Evolutionary conservation across 192 early-diverging fungal species (phyloP).

Genomic region (Thamnidium elegans): DNA sequence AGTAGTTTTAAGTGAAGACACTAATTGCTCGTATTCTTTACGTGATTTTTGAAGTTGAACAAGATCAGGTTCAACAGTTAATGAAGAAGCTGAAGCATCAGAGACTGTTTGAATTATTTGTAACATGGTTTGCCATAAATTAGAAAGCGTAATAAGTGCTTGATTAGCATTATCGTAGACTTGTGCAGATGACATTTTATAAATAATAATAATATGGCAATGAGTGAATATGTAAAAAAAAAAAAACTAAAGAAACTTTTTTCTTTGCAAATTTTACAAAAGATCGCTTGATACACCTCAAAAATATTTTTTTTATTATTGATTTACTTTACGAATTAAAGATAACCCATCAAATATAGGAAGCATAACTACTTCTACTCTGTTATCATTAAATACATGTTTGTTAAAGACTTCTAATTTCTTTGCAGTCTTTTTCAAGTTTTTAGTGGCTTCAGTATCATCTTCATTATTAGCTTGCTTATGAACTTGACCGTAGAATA

Average conservation of each 20-base stretch:
- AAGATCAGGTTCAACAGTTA: constrained; percentile 25
- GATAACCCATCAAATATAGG: constrained; percentile 66
- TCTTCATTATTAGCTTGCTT: constrained; percentile 13
- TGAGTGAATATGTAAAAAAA: too few species aligned
- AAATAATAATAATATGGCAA: too few species aligned
- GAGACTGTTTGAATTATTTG: constrained; percentile 15
- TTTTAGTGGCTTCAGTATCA: constrained; percentile 14
- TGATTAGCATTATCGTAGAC: constrained; percentile 16
- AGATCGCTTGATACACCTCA: too few species aligned
- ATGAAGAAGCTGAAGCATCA: constrained; percentile 8
- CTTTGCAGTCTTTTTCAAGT: constrained; percentile 33
- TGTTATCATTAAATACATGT: constrained; percentile 55
- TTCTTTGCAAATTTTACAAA: too few species aligned
- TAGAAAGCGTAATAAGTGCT: constrained; percentile 18
- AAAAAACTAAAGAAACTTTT: too few species aligned
- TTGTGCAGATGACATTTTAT: constrained; percentile 6
- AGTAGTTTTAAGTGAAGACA: constrained; percentile 7
- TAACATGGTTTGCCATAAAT: constrained; percentile 26
- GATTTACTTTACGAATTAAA: constrained; percentile 24
- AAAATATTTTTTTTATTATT: neutral
- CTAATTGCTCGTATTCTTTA: constrained; percentile 17
- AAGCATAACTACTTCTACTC: constrained; percentile 55
- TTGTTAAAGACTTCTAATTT: constrained; percentile 60
- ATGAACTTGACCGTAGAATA: constrained; percentile 31
- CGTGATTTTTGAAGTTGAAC: constrained; percentile 18